Base-by-base conservation (phyloP, 257 asterid species). In the Datura wrightii region DNA sequence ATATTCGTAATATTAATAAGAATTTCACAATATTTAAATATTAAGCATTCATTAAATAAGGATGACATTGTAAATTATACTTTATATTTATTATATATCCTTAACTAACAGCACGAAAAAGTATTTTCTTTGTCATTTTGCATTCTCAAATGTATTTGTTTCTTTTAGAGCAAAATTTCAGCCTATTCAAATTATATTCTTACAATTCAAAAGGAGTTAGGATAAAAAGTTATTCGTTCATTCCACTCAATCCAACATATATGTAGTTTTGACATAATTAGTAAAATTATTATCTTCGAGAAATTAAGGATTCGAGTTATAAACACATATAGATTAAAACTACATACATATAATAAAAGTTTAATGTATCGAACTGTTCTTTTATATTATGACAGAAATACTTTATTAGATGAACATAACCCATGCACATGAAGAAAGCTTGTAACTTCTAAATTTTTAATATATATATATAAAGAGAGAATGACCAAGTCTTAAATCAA, bases 401-500 rank as follows among this genome's bases (percentile, higher is more conserved):
- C 1, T 24, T 24, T 24, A 24, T 24, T 24, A 24, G 31, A 24
- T 24, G 31, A 24, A 24, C 31, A 24, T 24, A 24, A 24, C 31
- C 31, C 31, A 24, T 24, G 31, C 31, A 24, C 31, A 24, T 1
- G 31, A 24, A 24, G 42, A 39, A 39, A 39, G 42, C 42, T 39
- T 39, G 42, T 39, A 39, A 39, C 42, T 39, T 39, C 42, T 39
- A 39, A 39, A 39, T 0, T 39, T 39, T 39, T 39, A 50, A 8
- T 50, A 13, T 13, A 50, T 50, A 48, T 48, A 50, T 50, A 50
- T 50, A 50, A 2, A 13, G 9, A 8, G 9, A 50, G 54, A 66
- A 66, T 66, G 74, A 36, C 74, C 3, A 66, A 36, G 74, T 66
- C 74, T 66, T 66, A 66, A 66, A 66, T 66, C 74, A 66, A 66